phyloP scores from a whole-genome alignment of 1,284 basidiomycete genomes.

The Marasmius oreades region DNA sequence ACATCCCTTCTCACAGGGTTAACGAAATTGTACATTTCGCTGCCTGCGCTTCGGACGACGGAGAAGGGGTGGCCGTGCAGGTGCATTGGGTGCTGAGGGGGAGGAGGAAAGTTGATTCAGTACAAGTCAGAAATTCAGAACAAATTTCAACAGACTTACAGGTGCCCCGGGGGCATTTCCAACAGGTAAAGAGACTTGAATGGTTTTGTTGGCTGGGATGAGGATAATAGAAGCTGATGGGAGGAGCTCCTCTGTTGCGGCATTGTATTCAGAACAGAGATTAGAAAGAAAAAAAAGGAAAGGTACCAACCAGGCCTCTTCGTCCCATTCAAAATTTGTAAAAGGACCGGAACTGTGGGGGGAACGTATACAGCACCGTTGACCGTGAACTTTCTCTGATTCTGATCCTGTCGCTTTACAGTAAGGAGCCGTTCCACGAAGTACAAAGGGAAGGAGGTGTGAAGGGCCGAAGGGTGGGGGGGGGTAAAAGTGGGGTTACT shows the following conservation, averaged over 20 bases:
- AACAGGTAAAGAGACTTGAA: slow-evolving; percentile 41
- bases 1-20: background rate
- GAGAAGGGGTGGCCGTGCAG: no score
- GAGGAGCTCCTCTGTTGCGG: slow-evolving; percentile 18
- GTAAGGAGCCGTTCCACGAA: background rate
- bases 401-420: background rate
- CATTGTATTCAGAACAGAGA: no score
- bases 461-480: no score
- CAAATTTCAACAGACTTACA: background rate
- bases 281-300: no score
- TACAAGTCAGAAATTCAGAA: no score
- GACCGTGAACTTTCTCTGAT: slow-evolving; percentile 25
- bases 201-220: slow-evolving; percentile 41
- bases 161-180: slow-evolving; percentile 21
- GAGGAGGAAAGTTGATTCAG: no score
- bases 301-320: slow-evolving; percentile 34
- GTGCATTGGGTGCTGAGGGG: no score
- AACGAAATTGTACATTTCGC: background rate
- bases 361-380: slow-evolving; percentile 33
- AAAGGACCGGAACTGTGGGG: slow-evolving; percentile 42
- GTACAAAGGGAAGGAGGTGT: slow-evolving; percentile 4
- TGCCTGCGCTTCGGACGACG: background rate
- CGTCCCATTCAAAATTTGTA: slow-evolving; percentile 50
- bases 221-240: slow-evolving; percentile 41
- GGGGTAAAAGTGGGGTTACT: background rate